Evolutionary conservation across 257 asterid species (phyloP).

Genomic region (Capsicum pubescens): DNA sequence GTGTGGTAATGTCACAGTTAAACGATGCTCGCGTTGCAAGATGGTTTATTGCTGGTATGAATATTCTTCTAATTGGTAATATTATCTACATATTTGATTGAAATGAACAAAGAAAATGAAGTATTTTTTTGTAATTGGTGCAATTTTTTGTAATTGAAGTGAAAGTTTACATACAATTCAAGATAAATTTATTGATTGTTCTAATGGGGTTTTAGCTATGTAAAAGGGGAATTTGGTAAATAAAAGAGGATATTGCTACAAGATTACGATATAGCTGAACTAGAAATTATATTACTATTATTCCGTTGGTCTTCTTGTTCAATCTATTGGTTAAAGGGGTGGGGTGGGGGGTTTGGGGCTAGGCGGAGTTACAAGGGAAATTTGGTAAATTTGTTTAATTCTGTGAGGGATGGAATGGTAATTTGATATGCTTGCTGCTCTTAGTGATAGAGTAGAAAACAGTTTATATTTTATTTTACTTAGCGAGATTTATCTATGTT

Average conservation of each 20-base stretch:
- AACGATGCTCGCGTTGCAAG: conserved; percentile 75
- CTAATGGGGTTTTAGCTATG: neutral
- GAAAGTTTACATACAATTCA: neutral
- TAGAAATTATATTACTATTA: too few relatives aligned
- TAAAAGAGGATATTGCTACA: too few relatives aligned
- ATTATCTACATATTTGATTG: neutral
- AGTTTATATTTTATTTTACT: too few relatives aligned
- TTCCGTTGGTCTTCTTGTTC: too few relatives aligned
- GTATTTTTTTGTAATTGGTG: neutral
- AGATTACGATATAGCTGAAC: too few relatives aligned
- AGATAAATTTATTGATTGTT: neutral
- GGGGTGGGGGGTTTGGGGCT: too few relatives aligned
- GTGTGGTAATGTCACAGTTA: conserved; percentile 53
- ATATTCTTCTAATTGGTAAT: too few relatives aligned
- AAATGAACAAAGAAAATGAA: neutral
- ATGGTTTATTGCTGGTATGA: conserved; percentile 80
- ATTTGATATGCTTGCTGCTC: neutral
- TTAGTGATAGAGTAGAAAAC: conserved; percentile 13
- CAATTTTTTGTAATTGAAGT: neutral
- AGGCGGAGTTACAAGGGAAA: too few relatives aligned
- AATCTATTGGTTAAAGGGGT: too few relatives aligned
- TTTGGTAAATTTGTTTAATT: too few relatives aligned
- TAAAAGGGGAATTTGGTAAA: too few relatives aligned
- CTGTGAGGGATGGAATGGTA: too few relatives aligned
- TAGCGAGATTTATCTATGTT: neutral